Conservation (phyloP, 768 basidiomycete species). For the Kwoniella botswanensis region DNA sequence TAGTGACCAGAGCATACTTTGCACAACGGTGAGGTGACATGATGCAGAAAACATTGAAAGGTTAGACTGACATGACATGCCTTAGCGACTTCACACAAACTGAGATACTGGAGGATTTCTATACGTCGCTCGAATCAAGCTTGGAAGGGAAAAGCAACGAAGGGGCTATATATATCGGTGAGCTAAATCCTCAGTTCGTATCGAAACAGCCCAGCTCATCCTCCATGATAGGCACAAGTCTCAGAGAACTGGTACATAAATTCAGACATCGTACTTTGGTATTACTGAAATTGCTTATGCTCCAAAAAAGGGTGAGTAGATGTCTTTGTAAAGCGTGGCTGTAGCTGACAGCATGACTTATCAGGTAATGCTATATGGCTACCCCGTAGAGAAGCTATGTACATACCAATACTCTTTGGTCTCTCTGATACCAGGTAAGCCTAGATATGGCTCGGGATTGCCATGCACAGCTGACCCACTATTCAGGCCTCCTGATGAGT, state of each 20-base stretch:
- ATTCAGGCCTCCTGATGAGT: conserved; percentile 77
- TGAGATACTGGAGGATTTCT: conserved; percentile 86
- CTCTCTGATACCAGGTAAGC: conserved; percentile 85
- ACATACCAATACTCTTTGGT: conserved; percentile 98
- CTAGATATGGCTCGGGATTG: too few relatives aligned
- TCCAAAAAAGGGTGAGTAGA: conserved; percentile 81
- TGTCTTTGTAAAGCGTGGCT: neutral
- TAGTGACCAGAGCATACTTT: conserved; percentile 90
- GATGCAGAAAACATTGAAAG: neutral
- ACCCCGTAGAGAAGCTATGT: conserved; percentile 93
- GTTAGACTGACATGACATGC: conserved; percentile 12
- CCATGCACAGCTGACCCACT: conserved; percentile 16
- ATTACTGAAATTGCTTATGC: conserved; percentile 91
- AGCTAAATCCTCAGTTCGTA: conserved; percentile 36
- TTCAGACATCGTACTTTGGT: conserved; percentile 90
- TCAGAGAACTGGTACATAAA: conserved; percentile 87
- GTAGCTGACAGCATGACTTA: neutral
- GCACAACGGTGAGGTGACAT: conserved; percentile 68
- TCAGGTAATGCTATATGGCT: conserved; percentile 94
- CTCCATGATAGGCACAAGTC: conserved; percentile 62
- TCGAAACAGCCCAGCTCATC: conserved; percentile 36
- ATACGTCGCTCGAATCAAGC: conserved; percentile 73
- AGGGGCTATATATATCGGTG: conserved; percentile 93
- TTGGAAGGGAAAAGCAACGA: conserved; percentile 82
- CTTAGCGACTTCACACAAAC: conserved; percentile 83